These are phyloP conservation scores for Rhodotorula sp. DNA, from an alignment of 1,284 basidiomycete species.

Conservation along the genomic window DNA sequence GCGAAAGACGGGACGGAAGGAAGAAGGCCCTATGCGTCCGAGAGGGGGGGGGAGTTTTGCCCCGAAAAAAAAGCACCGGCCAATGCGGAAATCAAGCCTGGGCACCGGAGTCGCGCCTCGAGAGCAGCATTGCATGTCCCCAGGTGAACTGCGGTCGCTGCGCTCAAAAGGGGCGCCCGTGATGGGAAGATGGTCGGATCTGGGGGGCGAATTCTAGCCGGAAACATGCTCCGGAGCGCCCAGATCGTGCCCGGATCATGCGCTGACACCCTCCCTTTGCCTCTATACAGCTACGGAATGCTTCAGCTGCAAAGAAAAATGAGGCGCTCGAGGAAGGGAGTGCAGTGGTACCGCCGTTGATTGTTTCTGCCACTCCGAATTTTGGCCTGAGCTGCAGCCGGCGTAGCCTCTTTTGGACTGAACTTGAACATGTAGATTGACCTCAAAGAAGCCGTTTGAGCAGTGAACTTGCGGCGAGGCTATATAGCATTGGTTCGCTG, in stretches of 20 bases:
- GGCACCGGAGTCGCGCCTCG: too few relatives aligned
- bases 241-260: too few relatives aligned
- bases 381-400: not conserved
- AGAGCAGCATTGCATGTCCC: too few relatives aligned
- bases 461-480: too few relatives aligned
- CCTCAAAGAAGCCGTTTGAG: not conserved
- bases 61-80: too few relatives aligned
- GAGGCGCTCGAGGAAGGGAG: constrained; percentile 82
- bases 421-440: not conserved
- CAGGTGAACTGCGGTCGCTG: too few relatives aligned
- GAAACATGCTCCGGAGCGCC: too few relatives aligned
- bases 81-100: too few relatives aligned
- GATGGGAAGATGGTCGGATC: too few relatives aligned
- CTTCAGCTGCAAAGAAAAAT: constrained; percentile 85
- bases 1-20: too few relatives aligned
- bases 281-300: constrained; percentile 47
- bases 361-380: not conserved
- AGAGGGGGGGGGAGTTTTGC: not conserved
- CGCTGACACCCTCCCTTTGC: not conserved
- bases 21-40: not conserved
- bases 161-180: too few relatives aligned
- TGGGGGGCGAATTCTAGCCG: too few relatives aligned
- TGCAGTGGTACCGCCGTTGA: constrained; percentile 70
- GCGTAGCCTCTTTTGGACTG: not conserved
- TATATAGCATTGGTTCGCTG: not conserved